Evolutionary conservation across 1,284 basidiomycete species (phyloP).

Genomic region (Microbotryomycetes sp.): DNA sequence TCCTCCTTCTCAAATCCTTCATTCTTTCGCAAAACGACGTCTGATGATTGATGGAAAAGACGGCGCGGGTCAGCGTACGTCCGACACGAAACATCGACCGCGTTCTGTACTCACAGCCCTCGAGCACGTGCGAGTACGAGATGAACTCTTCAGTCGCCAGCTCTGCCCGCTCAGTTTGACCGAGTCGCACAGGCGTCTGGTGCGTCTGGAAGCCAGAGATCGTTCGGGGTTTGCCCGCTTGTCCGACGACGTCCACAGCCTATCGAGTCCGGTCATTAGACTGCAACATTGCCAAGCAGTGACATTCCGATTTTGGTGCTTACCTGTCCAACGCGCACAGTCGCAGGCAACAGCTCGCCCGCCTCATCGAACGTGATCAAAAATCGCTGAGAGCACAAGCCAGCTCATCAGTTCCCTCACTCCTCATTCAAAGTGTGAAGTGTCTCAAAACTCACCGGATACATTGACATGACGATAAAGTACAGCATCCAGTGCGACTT

Average conservation of each 20-base stretch:
- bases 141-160: constrained; percentile 95
- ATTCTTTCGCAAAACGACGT: constrained; percentile 43
- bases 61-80: neutral
- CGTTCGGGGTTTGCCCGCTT: constrained; percentile 82
- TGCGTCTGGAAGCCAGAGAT: constrained; percentile 97
- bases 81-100: neutral
- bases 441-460: constrained; percentile 49
- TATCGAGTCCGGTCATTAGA: constrained; percentile 36
- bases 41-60: constrained; percentile 33
- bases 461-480: constrained; percentile 92
- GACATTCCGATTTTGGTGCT: constrained; percentile 1
- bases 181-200: constrained; percentile 87
- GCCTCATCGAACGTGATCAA: constrained; percentile 93
- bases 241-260: constrained; percentile 83
- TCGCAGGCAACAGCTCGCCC: constrained; percentile 73
- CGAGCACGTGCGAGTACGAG: constrained; percentile 77
- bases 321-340: constrained; percentile 87
- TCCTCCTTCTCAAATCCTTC: constrained; percentile 42
- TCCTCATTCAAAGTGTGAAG: neutral
- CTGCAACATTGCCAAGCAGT: neutral
- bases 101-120: constrained; percentile 56
- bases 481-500: constrained; percentile 99
- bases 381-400: constrained; percentile 54
- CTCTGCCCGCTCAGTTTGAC: constrained; percentile 88
- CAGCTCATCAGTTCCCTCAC: neutral